Evolutionary conservation across 352 stramenopile species (phyloP).

Genomic region (Phytophthora capsici): DNA sequence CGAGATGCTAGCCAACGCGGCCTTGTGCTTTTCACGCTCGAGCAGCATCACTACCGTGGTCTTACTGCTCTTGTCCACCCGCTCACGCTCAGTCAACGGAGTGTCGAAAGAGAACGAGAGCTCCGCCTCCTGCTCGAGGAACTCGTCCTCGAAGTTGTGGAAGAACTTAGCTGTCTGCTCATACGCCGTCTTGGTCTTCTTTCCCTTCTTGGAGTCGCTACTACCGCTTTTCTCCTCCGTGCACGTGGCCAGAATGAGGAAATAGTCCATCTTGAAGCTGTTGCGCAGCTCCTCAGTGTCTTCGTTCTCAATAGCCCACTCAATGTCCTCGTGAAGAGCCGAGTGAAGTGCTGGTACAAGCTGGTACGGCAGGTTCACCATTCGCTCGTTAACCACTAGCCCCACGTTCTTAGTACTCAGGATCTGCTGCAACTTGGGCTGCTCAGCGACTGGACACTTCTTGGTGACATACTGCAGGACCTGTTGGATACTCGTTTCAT

Average conservation of each 20-base stretch:
- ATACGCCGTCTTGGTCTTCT: slow-evolving; percentile 81
- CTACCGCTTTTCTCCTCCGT: slow-evolving; percentile 58
- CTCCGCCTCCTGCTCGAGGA: slow-evolving; percentile 78
- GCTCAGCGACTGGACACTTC: slow-evolving; percentile 62
- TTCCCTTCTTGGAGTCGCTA: slow-evolving; percentile 53
- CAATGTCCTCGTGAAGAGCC: slow-evolving; percentile 85
- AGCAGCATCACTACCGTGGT: slow-evolving; percentile 83
- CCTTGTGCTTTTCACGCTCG: slow-evolving; percentile 81
- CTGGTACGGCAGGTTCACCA: slow-evolving; percentile 90
- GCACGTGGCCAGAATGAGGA: slow-evolving; percentile 77
- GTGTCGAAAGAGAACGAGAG: slow-evolving; percentile 77
- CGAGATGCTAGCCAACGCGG: slow-evolving; percentile 73
- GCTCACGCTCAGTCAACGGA: slow-evolving; percentile 66
- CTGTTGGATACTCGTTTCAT: slow-evolving; percentile 71
- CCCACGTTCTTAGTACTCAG: slow-evolving; percentile 65
- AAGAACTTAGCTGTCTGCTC: slow-evolving; percentile 78
- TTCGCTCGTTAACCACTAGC: slow-evolving; percentile 83
- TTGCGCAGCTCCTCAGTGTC: slow-evolving; percentile 61
- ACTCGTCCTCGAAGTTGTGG: slow-evolving; percentile 90
- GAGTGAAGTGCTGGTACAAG: slow-evolving; percentile 81
- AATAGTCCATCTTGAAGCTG: slow-evolving; percentile 86
- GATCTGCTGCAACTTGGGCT: slow-evolving; percentile 64
- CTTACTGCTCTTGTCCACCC: slow-evolving; percentile 65
- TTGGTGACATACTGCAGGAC: slow-evolving; percentile 81
- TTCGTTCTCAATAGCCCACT: slow-evolving; percentile 85